phyloP scores from a whole-genome alignment of 768 basidiomycete genomes.

The Trametopsis cervina region DNA sequence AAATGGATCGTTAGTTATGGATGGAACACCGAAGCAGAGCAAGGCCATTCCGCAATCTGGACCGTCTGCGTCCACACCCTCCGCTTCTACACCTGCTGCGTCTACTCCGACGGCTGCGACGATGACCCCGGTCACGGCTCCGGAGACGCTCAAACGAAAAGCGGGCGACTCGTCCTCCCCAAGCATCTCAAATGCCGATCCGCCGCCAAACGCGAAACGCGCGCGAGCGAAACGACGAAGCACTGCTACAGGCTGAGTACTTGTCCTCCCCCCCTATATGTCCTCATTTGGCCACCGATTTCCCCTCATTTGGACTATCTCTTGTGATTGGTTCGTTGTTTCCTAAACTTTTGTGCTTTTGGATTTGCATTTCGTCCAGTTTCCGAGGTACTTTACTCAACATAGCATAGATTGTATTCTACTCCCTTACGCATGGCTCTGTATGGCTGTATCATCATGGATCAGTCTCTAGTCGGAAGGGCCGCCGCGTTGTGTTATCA shows the following conservation, averaged over 20 bases:
- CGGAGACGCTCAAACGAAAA: conserved; percentile 30
- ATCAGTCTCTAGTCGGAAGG: conserved; percentile 5
- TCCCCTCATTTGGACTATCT: conserved; percentile 14
- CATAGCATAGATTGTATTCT: conserved; percentile 28
- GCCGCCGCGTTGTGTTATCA: conserved; percentile 11
- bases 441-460: conserved; percentile 1
- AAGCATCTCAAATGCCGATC: conserved; percentile 37
- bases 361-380: conserved; percentile 17
- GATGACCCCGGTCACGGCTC: conserved; percentile 23
- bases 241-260: neutral
- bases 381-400: conserved; percentile 19
- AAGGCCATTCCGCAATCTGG: conserved; percentile 39
- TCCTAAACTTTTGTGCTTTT: conserved; percentile 14
- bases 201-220: conserved; percentile 41
- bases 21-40: conserved; percentile 50
- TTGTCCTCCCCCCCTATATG: no score
- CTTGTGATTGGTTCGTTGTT: conserved; percentile 10
- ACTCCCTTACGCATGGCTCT: conserved; percentile 15
- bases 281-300: conserved; percentile 1
- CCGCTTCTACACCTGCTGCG: conserved; percentile 24
- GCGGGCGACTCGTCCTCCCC: conserved; percentile 39
- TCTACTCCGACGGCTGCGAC: conserved; percentile 17
- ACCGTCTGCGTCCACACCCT: conserved; percentile 20
- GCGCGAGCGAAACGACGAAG: neutral
- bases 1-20: conserved; percentile 37